Base-by-base conservation (phyloP, 768 basidiomycete species). In the Fomitopsis serialis region DNA sequence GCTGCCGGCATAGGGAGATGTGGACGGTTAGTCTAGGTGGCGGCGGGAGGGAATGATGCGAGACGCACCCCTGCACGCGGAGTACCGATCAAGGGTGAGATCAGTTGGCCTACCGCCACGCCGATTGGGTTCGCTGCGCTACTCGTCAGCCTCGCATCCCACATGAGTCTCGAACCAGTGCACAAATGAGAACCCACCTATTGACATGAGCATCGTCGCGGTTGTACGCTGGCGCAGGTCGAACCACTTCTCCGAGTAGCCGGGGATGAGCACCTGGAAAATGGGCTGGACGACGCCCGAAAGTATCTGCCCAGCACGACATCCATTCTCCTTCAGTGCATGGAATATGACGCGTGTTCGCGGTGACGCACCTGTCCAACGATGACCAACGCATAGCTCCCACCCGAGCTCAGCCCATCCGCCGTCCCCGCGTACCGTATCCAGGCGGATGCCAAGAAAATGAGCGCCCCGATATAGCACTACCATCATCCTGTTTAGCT, bases 191-290 rank as follows among this genome's bases (percentile, higher is more conserved):
- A 8, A 45, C 45, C 8, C 22, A 8, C 25, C 9, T 24, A 74
- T 77, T 68, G 25, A 81, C 48, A 82, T 70, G 34, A 77, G 43
- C 79, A 80, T 80, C n/a, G 80, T 93, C 11, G 88, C 88, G 0
- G 90, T 92, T 2, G 87, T 91, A 37, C 91, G 76, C 12, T 85
- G 82, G 54, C 78, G 73, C 44, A 91, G 68, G 55, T 87, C 82
- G 61, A 93, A 93, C 91, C 91, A 93, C 27, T 70, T 79, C 64
- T 93, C 87, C 0, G 90, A 91, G 66, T 86, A 93, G 48, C 80
- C 84, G 1, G 91, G 88, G 4, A 85, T 87, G 8, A 92, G 70
- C 21, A 92, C 78, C 68, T 89, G 89, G 66, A 81, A 92, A 13
- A 84, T 71, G 2, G 89, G 82, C 62, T 89, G 86, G 2, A 87